A percentile compares a stretch with the other conserved stretches of the same genome.
Conservation (phyloP, 768 basidiomycete species). For the Suillus weaverae region DNA sequence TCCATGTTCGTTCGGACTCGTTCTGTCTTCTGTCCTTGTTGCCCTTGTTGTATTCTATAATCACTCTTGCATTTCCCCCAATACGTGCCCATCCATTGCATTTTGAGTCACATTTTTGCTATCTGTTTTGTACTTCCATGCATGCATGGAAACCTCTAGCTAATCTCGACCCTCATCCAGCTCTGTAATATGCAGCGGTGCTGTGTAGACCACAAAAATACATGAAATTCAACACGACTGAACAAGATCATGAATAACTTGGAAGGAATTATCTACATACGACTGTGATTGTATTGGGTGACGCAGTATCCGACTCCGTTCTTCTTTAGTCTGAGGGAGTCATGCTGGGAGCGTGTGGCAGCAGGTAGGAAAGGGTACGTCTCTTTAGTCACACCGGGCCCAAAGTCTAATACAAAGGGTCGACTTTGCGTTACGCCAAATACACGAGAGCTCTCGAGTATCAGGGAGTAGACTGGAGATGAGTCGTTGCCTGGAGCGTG, state of each 20-base stretch:
- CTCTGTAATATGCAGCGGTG: constrained; percentile 12
- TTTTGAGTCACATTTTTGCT: constrained; percentile 16
- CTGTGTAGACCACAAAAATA: constrained; percentile 9
- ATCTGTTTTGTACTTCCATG: constrained; percentile 28
- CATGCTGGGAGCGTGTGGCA: constrained; percentile 18
- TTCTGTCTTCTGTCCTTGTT: constrained; percentile 19
- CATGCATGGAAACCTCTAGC: constrained; percentile 19
- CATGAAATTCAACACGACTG: not conserved
- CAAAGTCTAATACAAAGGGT: constrained; percentile 81
- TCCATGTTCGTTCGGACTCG: constrained; percentile 17
- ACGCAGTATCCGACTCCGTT: constrained; percentile 52
- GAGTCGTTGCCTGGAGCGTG: constrained; percentile 78
- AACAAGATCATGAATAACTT: not conserved
- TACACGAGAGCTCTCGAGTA: constrained; percentile 75
- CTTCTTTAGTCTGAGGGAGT: constrained; percentile 35
- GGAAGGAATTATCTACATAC: constrained; percentile 6
- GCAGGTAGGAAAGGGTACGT: constrained; percentile 50
- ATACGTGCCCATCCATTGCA: constrained; percentile 18
- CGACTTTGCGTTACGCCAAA: constrained; percentile 78
- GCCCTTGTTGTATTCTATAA: constrained; percentile 25
- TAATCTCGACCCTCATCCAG: constrained; percentile 18
- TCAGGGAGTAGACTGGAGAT: constrained; percentile 74
- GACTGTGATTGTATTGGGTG: constrained; percentile 44
- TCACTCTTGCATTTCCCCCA: constrained; percentile 19
- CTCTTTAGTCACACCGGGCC: constrained; percentile 53